Percentiles rank a stretch among this genome's conserved stretches.
phyloP scores from a whole-genome alignment of 768 basidiomycete genomes.

The Boletus pseudopeckii region DNA sequence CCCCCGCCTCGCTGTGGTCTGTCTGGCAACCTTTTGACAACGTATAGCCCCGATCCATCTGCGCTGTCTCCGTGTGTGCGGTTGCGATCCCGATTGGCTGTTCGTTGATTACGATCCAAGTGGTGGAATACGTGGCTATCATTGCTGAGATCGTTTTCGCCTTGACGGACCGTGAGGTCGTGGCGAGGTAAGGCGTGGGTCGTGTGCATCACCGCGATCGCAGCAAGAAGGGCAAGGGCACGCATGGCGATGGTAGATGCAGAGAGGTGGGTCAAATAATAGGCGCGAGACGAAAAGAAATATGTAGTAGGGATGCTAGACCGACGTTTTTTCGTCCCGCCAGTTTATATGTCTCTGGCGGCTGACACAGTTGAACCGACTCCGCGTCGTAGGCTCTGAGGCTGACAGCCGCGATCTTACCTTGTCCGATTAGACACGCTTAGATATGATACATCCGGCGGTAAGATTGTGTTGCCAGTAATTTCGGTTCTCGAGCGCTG shows the following conservation, averaged over 20 bases:
- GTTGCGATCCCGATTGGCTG: conserved; percentile 15
- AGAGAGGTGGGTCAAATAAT: conserved; percentile 10
- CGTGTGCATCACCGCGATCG: conserved; percentile 21
- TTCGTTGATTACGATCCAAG: conserved; percentile 29
- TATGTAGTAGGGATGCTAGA: neutral
- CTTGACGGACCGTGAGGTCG: conserved; percentile 19
- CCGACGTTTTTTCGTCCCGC: neutral
- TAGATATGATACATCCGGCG: neutral
- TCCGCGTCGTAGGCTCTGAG: conserved; percentile 1
- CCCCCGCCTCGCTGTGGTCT: neutral
- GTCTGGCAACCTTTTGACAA: neutral
- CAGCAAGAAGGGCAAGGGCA: conserved; percentile 19
- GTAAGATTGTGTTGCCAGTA: neutral
- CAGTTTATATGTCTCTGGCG: conserved; percentile 20
- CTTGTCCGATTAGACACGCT: neutral
- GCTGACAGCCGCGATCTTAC: conserved; percentile 12
- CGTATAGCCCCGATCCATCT: neutral
- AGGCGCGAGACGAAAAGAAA: neutral
- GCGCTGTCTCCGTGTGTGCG: neutral
- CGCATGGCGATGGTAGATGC: conserved; percentile 27
- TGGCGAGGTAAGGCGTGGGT: conserved; percentile 23
- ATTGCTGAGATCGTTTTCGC: conserved; percentile 16
- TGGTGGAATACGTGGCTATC: conserved; percentile 27
- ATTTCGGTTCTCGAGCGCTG: neutral
- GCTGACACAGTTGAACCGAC: conserved; percentile 16